Evolutionary conservation across 495 filamentous ascomycete species (phyloP), one percentile per base, ranked within the genome.

Genomic region (Penicillium waksmanii): DNA sequence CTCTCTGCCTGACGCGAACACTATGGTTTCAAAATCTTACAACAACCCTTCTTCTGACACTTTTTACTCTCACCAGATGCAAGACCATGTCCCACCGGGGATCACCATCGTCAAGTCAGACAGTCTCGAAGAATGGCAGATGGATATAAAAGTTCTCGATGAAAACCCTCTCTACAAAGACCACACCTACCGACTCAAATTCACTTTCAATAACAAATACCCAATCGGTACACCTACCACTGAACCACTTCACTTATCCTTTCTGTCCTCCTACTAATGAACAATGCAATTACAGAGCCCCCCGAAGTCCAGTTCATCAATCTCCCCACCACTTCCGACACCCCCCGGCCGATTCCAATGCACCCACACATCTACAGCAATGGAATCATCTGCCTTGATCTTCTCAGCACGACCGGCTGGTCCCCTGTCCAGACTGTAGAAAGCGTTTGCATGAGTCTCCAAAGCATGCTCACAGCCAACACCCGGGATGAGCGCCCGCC

Each of bases 331-430:
- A 48, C 71, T 7, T 68, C 84, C 40, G 75, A 84, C 40, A 72
- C 75, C 1, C 71, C 69, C 21, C 87, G 88, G 48, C 83, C 89
- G 5, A 95, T 98, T 63, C 95, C 95, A 1, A 95, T 97, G 67
- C 95, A 98, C 64, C 95, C 95, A 1, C 95, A 98, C 77, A 90
- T 98, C 71, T 98, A 98, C 75, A 93, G 89, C 61, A 98, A 98
- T 72, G 95, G 95, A 52, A 93, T 97, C 71, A 98, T 98, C 68
- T 98, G 95, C 66, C 88, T 98, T 21, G 96, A 98, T 64, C 87
- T 98, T 0, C 88, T 98, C 17, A 91, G 92, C 56, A 78, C 76
- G 3, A 86, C 89, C 51, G 95, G 96, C 62, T 98, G 95, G 95
- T 92, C 87, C 12, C 95, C 95, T 0, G 94, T 98, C 10, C 96